These are phyloP conservation scores for Stellera chamaejasme DNA, from an alignment of 345 rosid species.

Conservation along the genomic window DNA sequence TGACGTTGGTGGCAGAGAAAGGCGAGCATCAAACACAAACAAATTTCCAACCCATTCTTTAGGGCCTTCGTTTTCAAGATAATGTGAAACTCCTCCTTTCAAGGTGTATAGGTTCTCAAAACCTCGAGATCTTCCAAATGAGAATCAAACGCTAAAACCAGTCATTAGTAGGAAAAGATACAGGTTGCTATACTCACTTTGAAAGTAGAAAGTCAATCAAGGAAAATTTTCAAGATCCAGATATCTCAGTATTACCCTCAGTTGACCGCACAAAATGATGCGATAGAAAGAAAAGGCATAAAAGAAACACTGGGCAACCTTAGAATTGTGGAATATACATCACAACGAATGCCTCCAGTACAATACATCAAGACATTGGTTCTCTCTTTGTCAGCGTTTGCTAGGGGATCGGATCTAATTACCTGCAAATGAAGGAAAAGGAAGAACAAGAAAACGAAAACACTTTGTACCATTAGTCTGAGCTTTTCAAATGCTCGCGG, in stretches of 20 bases:
- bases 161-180: not conserved
- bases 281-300: not conserved
- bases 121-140: slow-evolving; percentile 57
- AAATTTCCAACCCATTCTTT: slow-evolving; percentile 77
- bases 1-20: slow-evolving; percentile 71
- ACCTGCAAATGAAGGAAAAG: slow-evolving; percentile 29
- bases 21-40: slow-evolving; percentile 85
- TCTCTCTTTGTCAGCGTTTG: slow-evolving; percentile 57
- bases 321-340: slow-evolving; percentile 80
- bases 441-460: not conserved
- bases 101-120: slow-evolving; percentile 71
- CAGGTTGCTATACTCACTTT: not conserved
- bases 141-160: slow-evolving; percentile 9
- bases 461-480: not conserved
- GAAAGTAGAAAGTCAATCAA: slow-evolving; percentile 2
- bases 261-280: slow-evolving; percentile 1
- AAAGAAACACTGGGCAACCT: slow-evolving; percentile 39
- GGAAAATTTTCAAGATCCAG: slow-evolving; percentile 5
- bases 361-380: slow-evolving; percentile 84
- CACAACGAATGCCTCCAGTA: slow-evolving; percentile 97
- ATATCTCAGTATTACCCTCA: not conserved
- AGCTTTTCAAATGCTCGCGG: no score
- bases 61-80: slow-evolving; percentile 68
- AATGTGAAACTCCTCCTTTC: slow-evolving; percentile 84
- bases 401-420: slow-evolving; percentile 57